Conservation (phyloP, 495 filamentous ascomycete species). For the Chaetomidium leptoderma region DNA sequence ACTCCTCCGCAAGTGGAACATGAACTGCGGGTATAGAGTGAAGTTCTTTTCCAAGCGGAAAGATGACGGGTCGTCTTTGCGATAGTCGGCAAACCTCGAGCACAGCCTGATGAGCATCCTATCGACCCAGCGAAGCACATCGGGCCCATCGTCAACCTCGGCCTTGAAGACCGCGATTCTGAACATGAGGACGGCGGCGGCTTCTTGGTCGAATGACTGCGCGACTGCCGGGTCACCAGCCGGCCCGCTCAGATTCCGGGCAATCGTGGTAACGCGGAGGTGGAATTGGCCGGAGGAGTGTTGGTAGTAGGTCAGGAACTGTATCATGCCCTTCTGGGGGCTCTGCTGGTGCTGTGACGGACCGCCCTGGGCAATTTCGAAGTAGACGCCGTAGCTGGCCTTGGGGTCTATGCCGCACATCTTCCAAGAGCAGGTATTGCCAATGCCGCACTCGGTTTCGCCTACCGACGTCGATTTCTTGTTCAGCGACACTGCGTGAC, state of each 20-base stretch:
- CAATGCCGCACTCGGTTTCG: constrained; percentile 97
- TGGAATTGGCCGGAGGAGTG: constrained; percentile 96
- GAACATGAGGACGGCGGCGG: constrained; percentile 96
- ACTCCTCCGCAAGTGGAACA: constrained; percentile 96
- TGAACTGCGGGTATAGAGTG: constrained; percentile 97
- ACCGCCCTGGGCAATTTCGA: constrained; percentile 94
- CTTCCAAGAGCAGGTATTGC: constrained; percentile 99
- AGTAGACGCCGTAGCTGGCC: constrained; percentile 93
- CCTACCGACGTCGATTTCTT: constrained; percentile 97
- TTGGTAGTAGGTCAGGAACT: constrained; percentile 99
- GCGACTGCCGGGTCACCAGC: constrained; percentile 96
- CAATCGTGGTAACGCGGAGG: constrained; percentile 89
- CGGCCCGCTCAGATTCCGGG: constrained; percentile 85
- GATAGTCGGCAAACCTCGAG: constrained; percentile 95
- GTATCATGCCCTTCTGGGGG: constrained; percentile 91
- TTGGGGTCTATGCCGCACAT: constrained; percentile 97
- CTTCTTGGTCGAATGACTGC: constrained; percentile 98
- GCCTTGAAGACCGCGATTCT: constrained; percentile 98
- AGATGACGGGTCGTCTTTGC: constrained; percentile 96
- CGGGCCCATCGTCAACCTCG: constrained; percentile 97
- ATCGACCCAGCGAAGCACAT: constrained; percentile 97
- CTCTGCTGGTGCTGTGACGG: constrained; percentile 80
- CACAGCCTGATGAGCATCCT: constrained; percentile 97
- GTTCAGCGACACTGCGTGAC: constrained; percentile 92
- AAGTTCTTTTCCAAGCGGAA: constrained; percentile 99